Base-by-base conservation (phyloP, 2,329 filamentous ascomycete genomes). In the Achaetomium macrosporum region DNA sequence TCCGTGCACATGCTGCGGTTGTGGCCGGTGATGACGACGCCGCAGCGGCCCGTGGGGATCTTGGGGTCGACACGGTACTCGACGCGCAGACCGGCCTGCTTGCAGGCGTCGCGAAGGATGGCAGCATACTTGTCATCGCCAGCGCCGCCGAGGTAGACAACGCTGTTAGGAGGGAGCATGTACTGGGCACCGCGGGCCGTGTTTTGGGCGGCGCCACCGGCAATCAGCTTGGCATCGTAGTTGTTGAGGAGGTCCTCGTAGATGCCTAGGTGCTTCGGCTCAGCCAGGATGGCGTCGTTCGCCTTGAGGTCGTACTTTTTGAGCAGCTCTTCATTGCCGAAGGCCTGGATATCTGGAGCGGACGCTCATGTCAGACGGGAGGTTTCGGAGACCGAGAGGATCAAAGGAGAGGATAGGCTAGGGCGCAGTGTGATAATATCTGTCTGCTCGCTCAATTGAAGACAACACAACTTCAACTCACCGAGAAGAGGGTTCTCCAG, bases 401-500 rank as follows among this genome's bases (percentile, higher is more conserved):
- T 16, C 6, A 2, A 2, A 30, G 6, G 16, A 33, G 25, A n/a
- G 13, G 19, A 15, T 9, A 10, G 11, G 37, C 37, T 47, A 36
- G 37, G 12, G 3, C 35, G 35, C 35, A 37, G 35, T 2, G 13
- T 5, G 25, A 36, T 11, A 19, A 40, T 37, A 33, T 13, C n/a
- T 10, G 4, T 12, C 44, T 20, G 30, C 15, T 20, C n/a, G 12
- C 17, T 16, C 54, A 51, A 53, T 53, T 51, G 29, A 16, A 19
- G 13, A 12, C 5, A 42, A 37, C 8, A 9, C 3, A 13, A 17
- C 11, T 10, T 6, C 16, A 19, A 57, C 79, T 63, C 76, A 91
- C 88, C 92, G 66, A 99, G 87, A 65, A 99, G 85, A 71, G 93
- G 93, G 75, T 99, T 99, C 85, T 96, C 93, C 66, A 99, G 76